Evolutionary conservation across 257 asterid genomes (phyloP), one percentile per base, ranked within the genome.

Genomic region (Apocynum venetum): DNA sequence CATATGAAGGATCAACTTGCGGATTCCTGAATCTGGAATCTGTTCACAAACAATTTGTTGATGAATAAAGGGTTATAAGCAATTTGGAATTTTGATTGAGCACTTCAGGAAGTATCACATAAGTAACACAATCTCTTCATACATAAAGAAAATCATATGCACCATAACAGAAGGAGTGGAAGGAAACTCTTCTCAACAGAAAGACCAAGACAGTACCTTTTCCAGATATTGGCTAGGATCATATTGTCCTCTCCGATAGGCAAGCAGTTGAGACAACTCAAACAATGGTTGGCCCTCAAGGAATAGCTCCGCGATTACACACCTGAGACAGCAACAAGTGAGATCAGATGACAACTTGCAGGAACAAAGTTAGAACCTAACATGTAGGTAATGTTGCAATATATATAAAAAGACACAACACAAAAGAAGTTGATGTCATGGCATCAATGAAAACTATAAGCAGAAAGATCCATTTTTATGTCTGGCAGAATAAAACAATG

Each of bases 261-360:
- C 92, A 84, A 93, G 99, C 80, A 96, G 87, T 79, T 96, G 99
- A 80, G 99, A 91, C 85, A 93, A 88, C 84, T 96, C 99, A 82
- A 96, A 96, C 83, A 96, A 83, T 41, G 98, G 97, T 80, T 93
- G 99, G 78, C 99, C 98, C 88, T 96, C 99, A 74, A 93, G 96
- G 84, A 96, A 96, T 84, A 96, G 98, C 92, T 96, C 99, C 60
- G 97, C 99, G 84, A 96, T 89, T 82, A 96, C 99, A 88, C 99
- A 96, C 87, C 99, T 96, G 92, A 83, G 80, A 72, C 80, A 84
- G 81, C 78, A 77, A 70, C 78, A 67, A 70, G 76, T 60, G 52
- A 47, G 65, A 48, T 82, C 59, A 72, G 66, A 73, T 40, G 72
- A 25, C 44, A 55, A 25, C 66, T 59, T 71, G 52, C 66, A 75